Conservation (phyloP, 2,329 filamentous ascomycete species). For the Calonectria pseudoturangicola region DNA sequence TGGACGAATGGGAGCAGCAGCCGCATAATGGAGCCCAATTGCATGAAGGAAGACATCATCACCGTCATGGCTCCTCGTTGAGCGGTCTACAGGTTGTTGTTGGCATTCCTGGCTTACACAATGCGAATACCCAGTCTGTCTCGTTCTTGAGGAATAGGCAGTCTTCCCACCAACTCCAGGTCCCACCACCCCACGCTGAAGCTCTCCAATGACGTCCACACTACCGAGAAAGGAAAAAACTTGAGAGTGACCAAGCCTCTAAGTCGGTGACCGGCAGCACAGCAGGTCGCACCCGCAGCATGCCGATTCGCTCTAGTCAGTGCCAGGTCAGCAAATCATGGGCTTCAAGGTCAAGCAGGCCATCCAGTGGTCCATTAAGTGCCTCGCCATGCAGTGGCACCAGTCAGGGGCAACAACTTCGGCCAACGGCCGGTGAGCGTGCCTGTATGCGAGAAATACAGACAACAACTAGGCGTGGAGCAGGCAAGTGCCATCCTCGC, state of each 20-base stretch:
- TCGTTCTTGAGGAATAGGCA: conserved; percentile 20
- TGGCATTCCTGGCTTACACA: conserved; percentile 17
- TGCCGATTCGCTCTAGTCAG: conserved; percentile 31
- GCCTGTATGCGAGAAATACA: conserved; percentile 20
- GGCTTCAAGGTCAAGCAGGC: conserved; percentile 3
- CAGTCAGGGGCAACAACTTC: conserved; percentile 14
- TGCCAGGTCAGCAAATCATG: conserved; percentile 38
- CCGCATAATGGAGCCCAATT: not conserved
- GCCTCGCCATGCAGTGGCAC: not conserved
- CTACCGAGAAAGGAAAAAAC: conserved; percentile 35
- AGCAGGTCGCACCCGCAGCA: conserved; percentile 33
- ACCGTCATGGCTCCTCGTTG: not conserved
- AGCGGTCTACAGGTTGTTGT: conserved; percentile 22
- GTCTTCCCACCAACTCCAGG: conserved; percentile 15
- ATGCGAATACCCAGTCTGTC: conserved; percentile 9
- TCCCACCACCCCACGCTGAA: conserved; percentile 41
- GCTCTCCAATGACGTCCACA: conserved; percentile 39
- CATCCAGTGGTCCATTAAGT: not conserved
- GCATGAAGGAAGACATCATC: not conserved
- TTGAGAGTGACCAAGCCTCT: conserved; percentile 28
- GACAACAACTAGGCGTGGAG: conserved; percentile 9
- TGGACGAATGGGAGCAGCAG: not conserved
- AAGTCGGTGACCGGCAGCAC: conserved; percentile 23
- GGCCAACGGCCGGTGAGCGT: conserved; percentile 13
- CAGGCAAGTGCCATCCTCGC: not conserved